Percentiles rank a stretch among this genome's conserved stretches.
phyloP scores from a whole-genome alignment of 352 stramenopile species.

The Globisporangium megalacanthum region DNA sequence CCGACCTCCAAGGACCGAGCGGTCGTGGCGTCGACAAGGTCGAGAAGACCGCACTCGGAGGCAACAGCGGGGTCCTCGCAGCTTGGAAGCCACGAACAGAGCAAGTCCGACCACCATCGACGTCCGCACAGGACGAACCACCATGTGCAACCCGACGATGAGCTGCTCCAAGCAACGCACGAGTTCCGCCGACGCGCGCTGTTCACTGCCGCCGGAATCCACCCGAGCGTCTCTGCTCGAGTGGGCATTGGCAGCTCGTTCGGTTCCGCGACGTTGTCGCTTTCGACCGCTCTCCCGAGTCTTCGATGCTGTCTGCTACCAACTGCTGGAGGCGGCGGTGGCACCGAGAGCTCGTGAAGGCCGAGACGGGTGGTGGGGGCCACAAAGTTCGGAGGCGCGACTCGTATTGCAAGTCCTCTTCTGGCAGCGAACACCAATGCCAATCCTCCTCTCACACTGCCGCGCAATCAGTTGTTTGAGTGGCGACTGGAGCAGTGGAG shows the following conservation, averaged over 20 bases:
- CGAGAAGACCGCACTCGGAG: neutral
- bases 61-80: neutral
- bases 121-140: neutral
- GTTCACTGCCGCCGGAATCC: neutral
- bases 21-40: neutral
- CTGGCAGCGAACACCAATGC: no score
- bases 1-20: no score
- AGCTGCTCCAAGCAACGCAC: neutral
- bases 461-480: no score
- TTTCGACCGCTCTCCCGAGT: neutral
- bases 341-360: neutral
- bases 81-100: neutral
- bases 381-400: no score
- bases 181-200: neutral
- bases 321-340: no score
- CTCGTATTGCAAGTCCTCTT: no score
- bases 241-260: neutral
- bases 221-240: neutral
- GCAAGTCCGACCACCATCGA: neutral
- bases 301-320: neutral
- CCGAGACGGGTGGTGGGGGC: no score
- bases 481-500: no score
- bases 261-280: neutral
- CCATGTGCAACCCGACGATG: no score
- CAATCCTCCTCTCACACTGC: no score